These are phyloP conservation scores for Chalciporus chontae DNA, from an alignment of 768 basidiomycete species.

Conservation along the genomic window DNA sequence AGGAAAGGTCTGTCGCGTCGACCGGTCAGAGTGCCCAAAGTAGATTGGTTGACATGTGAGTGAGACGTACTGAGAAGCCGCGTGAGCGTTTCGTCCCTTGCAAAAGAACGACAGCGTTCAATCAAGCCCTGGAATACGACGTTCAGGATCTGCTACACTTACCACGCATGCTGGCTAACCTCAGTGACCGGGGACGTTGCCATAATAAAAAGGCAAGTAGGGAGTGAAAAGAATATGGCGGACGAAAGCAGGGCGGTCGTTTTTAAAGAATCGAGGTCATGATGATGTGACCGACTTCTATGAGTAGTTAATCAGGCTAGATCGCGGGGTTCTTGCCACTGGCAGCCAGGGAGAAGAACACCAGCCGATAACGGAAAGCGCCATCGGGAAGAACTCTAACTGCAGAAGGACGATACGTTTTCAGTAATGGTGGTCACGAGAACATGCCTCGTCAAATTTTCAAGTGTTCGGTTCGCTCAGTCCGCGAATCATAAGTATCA, in stretches of 20 bases:
- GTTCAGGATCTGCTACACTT: constrained; percentile 26
- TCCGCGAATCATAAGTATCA: constrained; percentile 22
- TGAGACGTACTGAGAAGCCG: constrained; percentile 52
- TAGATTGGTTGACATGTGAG: constrained; percentile 1
- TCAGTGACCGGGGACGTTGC: constrained; percentile 58
- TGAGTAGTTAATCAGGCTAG: constrained; percentile 53
- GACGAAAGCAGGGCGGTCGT: constrained; percentile 22
- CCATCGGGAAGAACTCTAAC: constrained; percentile 16
- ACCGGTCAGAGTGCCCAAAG: constrained; percentile 11
- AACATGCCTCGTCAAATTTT: constrained; percentile 16
- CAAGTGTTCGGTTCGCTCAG: constrained; percentile 20
- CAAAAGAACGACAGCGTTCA: constrained; percentile 16
- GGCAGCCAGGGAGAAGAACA: constrained; percentile 46
- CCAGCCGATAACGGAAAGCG: constrained; percentile 31
- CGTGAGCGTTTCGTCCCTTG: constrained; percentile 65
- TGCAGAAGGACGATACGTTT: constrained; percentile 19
- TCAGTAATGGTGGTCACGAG: constrained; percentile 27
- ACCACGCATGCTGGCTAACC: constrained; percentile 66
- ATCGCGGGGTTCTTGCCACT: constrained; percentile 54
- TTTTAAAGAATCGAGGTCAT: constrained; percentile 36
- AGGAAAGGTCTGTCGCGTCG: constrained; percentile 51
- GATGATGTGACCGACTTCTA: constrained; percentile 28
- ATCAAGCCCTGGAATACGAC: constrained; percentile 14
- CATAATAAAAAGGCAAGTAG: constrained; percentile 39
- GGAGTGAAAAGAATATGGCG: constrained; percentile 31